Percentiles rank a stretch among this genome's conserved stretches.
Conservation (phyloP, 192 early-diverging fungal species). For the Coemansia umbellata region DNA sequence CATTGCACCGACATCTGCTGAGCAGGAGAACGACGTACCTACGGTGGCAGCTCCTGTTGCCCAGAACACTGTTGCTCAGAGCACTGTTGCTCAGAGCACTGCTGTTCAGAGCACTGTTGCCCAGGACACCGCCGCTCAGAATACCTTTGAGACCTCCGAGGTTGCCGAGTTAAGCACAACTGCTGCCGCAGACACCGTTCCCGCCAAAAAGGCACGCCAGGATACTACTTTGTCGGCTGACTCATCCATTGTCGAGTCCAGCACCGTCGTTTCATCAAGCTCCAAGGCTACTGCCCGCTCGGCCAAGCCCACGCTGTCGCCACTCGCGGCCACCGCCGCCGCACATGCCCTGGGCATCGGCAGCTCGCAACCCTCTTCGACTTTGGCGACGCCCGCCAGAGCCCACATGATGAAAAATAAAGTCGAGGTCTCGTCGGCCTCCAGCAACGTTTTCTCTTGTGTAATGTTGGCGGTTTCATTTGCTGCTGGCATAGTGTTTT, state of each 20-base stretch:
- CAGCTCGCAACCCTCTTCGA: background rate
- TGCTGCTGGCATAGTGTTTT: constrained; percentile 17
- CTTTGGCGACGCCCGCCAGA: background rate
- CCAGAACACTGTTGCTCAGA: background rate
- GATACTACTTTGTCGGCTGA: background rate
- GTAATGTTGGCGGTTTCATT: constrained; percentile 14
- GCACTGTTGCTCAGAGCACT: no score
- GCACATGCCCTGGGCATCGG: background rate
- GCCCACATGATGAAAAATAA: constrained; percentile 37
- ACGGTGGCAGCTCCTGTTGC: background rate
- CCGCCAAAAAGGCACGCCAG: background rate
- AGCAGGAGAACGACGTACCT: background rate
- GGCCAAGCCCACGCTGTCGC: background rate
- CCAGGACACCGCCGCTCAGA: background rate
- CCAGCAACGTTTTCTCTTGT: constrained; percentile 1
- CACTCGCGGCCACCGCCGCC: background rate
- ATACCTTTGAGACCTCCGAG: background rate
- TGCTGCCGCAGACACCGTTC: background rate
- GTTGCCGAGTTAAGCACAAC: background rate
- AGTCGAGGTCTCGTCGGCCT: constrained; percentile 7
- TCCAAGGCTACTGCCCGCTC: background rate
- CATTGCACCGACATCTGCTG: background rate
- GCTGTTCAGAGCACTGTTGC: constrained; percentile 1
- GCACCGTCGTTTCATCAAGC: background rate
- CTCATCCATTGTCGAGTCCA: background rate